Conservation (phyloP, 345 rosid genomes). For the Carallia pectinifolia region DNA sequence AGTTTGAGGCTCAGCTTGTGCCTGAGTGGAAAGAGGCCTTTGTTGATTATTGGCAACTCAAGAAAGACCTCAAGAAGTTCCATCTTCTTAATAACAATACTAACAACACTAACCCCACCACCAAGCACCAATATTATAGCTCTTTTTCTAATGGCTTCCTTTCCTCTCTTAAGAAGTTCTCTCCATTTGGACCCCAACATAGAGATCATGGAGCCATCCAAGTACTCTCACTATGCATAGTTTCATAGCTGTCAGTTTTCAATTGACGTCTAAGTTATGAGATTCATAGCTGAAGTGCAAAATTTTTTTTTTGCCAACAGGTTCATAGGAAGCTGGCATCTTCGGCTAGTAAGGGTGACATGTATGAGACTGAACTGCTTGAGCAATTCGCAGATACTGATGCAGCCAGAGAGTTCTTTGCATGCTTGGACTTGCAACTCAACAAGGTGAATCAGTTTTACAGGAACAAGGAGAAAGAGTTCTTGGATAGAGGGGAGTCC, state of each 20-base stretch:
- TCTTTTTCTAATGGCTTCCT: constrained; percentile 34
- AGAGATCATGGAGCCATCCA: constrained; percentile 66
- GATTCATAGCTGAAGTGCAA: neutral
- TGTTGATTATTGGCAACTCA: constrained; percentile 89
- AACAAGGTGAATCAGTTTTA: constrained; percentile 94
- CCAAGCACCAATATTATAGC: constrained; percentile 6
- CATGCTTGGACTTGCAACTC: constrained; percentile 76
- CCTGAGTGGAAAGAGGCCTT: constrained; percentile 99
- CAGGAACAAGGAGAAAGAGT: constrained; percentile 77
- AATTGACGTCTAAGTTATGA: no score
- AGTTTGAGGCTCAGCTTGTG: constrained; percentile 88
- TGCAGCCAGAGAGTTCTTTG: constrained; percentile 73
- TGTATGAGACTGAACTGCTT: constrained; percentile 80
- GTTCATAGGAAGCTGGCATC: constrained; percentile 76
- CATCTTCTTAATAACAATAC: constrained; percentile 27
- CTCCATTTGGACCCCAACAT: constrained; percentile 40
- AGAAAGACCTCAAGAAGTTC: constrained; percentile 71
- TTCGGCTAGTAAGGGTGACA: constrained; percentile 57
- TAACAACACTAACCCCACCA: constrained; percentile 15
- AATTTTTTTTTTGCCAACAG: constrained; percentile 30
- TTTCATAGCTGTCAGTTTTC: no score
- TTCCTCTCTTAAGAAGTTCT: constrained; percentile 48
- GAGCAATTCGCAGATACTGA: constrained; percentile 80
- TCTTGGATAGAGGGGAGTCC: constrained; percentile 81
- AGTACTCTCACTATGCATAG: constrained; percentile 32